Evolutionary conservation across 305 asterid genomes (phyloP).

Genomic region (Fraxinus ornus): DNA sequence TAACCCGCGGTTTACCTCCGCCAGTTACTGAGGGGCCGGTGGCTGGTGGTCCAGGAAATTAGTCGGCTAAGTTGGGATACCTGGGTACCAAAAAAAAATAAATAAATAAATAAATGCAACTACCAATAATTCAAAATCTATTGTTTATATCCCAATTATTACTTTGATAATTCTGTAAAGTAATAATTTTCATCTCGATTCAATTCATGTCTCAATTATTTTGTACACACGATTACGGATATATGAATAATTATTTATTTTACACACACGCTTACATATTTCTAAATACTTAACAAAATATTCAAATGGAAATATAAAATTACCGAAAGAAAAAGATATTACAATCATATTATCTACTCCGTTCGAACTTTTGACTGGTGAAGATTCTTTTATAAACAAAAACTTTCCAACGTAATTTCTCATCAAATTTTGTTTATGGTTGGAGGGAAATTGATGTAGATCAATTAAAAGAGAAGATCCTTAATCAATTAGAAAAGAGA

Average conservation of each 20-base stretch:
- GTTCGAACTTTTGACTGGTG: not conserved
- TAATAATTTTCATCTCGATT: not conserved
- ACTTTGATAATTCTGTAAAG: not conserved
- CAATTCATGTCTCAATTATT: not conserved
- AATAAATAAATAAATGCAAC: not conserved
- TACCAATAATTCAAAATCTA: not conserved
- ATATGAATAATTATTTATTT: not conserved
- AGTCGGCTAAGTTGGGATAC: too few species aligned
- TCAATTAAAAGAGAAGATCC: too few species aligned
- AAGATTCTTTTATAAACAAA: not conserved
- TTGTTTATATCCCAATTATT: not conserved
- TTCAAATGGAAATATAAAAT: not conserved
- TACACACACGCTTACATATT: not conserved
- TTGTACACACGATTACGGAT: not conserved
- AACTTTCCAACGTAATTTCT: not conserved
- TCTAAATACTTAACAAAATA: not conserved
- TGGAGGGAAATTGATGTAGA: not conserved
- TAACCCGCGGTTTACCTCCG: too few species aligned
- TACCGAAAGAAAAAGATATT: not conserved
- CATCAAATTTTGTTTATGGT: not conserved
- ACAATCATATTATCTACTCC: not conserved
- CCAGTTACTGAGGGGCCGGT: too few species aligned
- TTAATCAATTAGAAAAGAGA: too few species aligned
- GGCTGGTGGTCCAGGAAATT: too few species aligned
- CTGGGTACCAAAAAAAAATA: too few species aligned